Evolutionary conservation across 1,284 basidiomycete species (phyloP), one percentile per base, ranked within the genome.

Genomic region (Pterula multifida): DNA sequence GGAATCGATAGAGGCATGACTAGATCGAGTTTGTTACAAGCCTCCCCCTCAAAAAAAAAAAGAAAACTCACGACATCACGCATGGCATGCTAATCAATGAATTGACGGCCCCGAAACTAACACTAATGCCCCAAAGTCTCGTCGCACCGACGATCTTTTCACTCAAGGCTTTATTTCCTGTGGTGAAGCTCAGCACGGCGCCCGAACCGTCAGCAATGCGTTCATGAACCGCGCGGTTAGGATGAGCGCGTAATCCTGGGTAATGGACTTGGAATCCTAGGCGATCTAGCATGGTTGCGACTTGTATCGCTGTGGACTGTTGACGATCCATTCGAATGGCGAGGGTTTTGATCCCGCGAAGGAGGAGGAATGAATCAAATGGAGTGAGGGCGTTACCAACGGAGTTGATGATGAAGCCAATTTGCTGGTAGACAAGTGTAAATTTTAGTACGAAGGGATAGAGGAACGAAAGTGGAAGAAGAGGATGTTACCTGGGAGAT

Each of bases 81-180:
- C 96, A 98, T 44, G 96, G 96, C 96, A 99, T 98, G 58, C 90
- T 94, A 68, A 98, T 98, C 63, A 99, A 69, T 62, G 88, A 92
- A 73, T 99, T 98, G 58, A 99, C 94, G 57, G 91, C 94, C 26
- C 96, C 96, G 64, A 99, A 98, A 60, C 90, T 93, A 58, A 98
- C 96, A 55, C 87, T 92, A 62, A 99, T 97, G 26, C 95, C 92
- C 94, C 95, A 98, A 26, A 99, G 71, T 47, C 91, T 77, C 6
- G 95, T 90, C 1, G 85, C 87, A 3, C 88, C 93, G 6, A 98
- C 93, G 55, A 98, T 90, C 53, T 85, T 79, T 68, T 98, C 93
- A 61, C 90, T 94, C 52, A 97, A 65, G 50, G 78, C 81, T 63
- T 92, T 93, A 70, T 93, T 87, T 21, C 86, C 92, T 0, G 96